Conservation (phyloP, 768 basidiomycete species). For the Russula ochroleuca region DNA sequence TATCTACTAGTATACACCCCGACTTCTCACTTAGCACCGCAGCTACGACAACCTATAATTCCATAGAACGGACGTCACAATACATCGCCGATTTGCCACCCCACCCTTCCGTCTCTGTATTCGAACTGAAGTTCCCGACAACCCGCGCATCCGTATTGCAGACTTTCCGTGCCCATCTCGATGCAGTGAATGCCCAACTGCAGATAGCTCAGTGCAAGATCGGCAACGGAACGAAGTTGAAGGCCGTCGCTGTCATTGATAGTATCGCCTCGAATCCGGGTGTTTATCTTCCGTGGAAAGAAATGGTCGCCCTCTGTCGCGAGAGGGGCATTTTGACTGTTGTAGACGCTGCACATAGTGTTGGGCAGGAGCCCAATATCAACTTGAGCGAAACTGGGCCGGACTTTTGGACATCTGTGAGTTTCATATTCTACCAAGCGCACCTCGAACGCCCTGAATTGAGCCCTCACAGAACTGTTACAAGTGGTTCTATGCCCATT, state of each 20-base stretch:
- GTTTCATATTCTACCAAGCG: constrained; percentile 27
- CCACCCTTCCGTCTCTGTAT: constrained; percentile 46
- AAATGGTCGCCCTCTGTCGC: constrained; percentile 59
- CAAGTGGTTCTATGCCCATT: constrained; percentile 77
- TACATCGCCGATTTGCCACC: constrained; percentile 54
- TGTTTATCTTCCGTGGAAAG: constrained; percentile 62
- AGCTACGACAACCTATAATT: constrained; percentile 57
- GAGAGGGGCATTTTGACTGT: constrained; percentile 60
- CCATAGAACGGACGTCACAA: constrained; percentile 49
- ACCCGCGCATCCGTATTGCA: constrained; percentile 54
- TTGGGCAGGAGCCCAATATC: constrained; percentile 65
- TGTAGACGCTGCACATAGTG: constrained; percentile 77
- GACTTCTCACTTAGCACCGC: constrained; percentile 6
- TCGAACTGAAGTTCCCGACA: constrained; percentile 53
- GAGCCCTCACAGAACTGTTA: constrained; percentile 60
- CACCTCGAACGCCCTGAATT: neutral
- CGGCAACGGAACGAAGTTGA: constrained; percentile 33
- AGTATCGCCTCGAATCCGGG: constrained; percentile 61
- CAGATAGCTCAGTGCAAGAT: constrained; percentile 22
- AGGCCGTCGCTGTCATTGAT: constrained; percentile 69
- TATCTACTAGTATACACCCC: neutral
- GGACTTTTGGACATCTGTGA: constrained; percentile 76
- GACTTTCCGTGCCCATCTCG: constrained; percentile 41
- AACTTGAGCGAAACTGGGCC: constrained; percentile 52
- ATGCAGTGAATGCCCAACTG: constrained; percentile 30